Conservation (phyloP, 257 asterid species). For the Solanum piurae region DNA sequence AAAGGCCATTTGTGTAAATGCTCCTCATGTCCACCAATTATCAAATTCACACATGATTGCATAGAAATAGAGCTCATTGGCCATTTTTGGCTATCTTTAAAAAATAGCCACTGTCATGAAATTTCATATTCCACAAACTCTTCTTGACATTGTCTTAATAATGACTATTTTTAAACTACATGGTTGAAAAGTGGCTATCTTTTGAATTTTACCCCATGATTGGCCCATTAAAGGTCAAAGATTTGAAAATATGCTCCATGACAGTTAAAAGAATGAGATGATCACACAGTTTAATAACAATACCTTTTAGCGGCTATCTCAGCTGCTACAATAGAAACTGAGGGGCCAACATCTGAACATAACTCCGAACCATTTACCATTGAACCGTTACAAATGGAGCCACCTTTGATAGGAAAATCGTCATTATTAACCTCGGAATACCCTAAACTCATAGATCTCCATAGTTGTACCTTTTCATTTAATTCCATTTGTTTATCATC, state of each 20-base stretch:
- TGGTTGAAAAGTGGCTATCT: not conserved
- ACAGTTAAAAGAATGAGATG: not conserved
- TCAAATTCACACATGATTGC: not conserved
- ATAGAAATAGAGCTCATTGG: not conserved
- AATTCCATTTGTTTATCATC: not conserved
- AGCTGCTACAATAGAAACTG: slow-evolving; percentile 81
- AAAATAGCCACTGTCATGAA: not conserved
- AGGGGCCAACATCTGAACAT: slow-evolving; percentile 57
- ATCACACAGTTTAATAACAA: no score
- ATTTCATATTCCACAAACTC: not conserved
- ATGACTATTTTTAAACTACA: not conserved
- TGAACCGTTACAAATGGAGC: slow-evolving; percentile 15
- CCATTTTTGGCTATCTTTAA: not conserved
- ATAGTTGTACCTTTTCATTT: slow-evolving; percentile 1
- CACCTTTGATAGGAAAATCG: not conserved
- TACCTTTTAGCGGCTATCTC: slow-evolving; percentile 39
- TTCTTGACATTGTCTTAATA: not conserved
- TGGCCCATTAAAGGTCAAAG: not conserved
- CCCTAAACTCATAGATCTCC: slow-evolving; percentile 30
- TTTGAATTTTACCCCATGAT: not conserved
- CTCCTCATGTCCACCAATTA: not conserved
- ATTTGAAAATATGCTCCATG: not conserved
- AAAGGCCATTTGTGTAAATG: not conserved
- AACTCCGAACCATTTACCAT: slow-evolving; percentile 29
- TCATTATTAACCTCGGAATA: not conserved